phyloP scores from a whole-genome alignment of 2,329 filamentous ascomycete genomes.

The Neofusicoccum cordaticola region DNA sequence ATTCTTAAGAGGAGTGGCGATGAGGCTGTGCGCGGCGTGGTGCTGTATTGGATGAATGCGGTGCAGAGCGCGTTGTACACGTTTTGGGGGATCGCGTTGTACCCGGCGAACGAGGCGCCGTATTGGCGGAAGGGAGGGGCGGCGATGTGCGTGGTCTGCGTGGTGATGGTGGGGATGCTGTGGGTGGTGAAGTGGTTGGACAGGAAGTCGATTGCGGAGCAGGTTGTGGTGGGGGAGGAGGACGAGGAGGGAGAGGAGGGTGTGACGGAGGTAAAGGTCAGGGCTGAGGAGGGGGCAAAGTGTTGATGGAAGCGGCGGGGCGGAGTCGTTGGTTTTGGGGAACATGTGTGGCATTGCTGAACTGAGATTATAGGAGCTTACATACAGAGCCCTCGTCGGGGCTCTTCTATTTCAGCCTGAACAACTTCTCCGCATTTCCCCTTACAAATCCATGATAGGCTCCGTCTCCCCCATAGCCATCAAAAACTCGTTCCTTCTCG shows the following conservation, averaged over 20 bases:
- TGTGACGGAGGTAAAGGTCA: not conserved
- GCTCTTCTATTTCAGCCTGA: no score
- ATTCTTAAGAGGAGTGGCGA: constrained; percentile 40
- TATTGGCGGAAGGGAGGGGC: constrained; percentile 43
- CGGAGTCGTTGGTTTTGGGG: not conserved
- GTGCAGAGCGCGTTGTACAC: constrained; percentile 42
- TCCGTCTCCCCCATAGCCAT: no score
- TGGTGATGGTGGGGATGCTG: constrained; percentile 9
- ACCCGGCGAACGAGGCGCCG: constrained; percentile 42
- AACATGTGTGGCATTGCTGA: no score
- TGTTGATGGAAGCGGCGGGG: not conserved
- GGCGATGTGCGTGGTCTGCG: constrained; percentile 33
- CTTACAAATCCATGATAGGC: no score
- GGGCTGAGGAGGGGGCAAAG: not conserved
- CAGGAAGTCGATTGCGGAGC: not conserved
- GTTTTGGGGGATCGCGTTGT: constrained; percentile 46
- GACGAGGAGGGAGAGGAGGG: not conserved
- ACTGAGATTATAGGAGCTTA: no score
- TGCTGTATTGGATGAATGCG: constrained; percentile 43
- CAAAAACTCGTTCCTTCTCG: no score
- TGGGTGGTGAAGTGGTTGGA: constrained; percentile 7
- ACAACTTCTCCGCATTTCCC: no score
- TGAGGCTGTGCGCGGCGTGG: constrained; percentile 41
- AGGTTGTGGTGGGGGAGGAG: not conserved
- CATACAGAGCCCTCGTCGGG: no score